Base-by-base conservation (phyloP, 2,329 filamentous ascomycete species). In the Penicillium corylophilum region DNA sequence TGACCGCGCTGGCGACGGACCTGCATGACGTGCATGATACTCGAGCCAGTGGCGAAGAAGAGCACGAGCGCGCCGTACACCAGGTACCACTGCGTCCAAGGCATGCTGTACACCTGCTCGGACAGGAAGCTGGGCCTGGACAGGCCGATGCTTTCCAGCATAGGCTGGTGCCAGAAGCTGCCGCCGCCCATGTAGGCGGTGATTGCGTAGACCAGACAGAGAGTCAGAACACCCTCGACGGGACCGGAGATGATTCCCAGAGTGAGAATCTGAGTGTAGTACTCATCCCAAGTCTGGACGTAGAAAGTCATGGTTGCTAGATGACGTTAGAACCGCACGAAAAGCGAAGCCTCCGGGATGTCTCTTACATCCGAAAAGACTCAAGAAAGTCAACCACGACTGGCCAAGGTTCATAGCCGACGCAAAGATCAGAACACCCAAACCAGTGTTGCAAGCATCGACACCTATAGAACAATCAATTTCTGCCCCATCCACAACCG, bases 221-320 rank as follows among this genome's bases (percentile, higher is more conserved):
- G 81, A 36, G 90, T 91, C 42, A 97, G 75, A 50, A 99, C 87
- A 46, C 94, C 94, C 74, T 99, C 94, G 33, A 99, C 94, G 4
- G 94, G 94, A 0, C 94, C 94, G 59, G 93, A 96, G 60, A 99
- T 81, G 56, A 97, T 77, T 53, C 94, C 94, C 5, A 99, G 83
- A 1, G 91, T 96, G 43, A 99, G 82, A 3, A 92, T 94, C 73
- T 96, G 92, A 46, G 94, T 99, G 76, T 97, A 93, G 75, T 97
- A 99, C 72, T 97, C 94, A 68, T 99, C 94, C 94, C 94, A 99
- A 29, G 94, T 97, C 72, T 97, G 94, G 38, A 97, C 88, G 72
- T 97, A 97, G 74, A 99, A 99, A n/a, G 94, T 96, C 64, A 95
- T 79, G 53, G 93, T 84, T 6, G 89, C 87, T 90, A 47, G 8